These are phyloP conservation scores for Xerocomellus intermedius DNA, from an alignment of 768 basidiomycete genomes.

Conservation along the genomic window DNA sequence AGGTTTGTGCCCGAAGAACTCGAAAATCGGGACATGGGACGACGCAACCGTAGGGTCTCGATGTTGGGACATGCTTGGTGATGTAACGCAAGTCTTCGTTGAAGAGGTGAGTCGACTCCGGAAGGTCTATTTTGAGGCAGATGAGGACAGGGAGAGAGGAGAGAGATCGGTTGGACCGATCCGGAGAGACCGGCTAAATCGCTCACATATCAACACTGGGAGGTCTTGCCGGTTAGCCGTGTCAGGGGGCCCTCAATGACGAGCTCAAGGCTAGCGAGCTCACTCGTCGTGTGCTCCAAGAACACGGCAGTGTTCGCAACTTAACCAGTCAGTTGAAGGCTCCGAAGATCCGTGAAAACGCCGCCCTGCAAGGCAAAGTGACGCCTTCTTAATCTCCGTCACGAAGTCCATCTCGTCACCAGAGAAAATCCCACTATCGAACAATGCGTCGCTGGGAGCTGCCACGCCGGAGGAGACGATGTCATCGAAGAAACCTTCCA, in stretches of 20 bases:
- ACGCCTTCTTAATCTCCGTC: slow-evolving; percentile 70
- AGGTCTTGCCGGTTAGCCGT: too few relatives aligned
- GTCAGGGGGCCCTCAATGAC: slow-evolving; percentile 77
- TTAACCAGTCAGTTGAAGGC: slow-evolving; percentile 67
- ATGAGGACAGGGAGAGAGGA: slow-evolving; percentile 50
- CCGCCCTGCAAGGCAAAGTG: slow-evolving; percentile 54
- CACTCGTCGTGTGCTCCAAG: slow-evolving; percentile 63
- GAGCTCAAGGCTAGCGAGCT: slow-evolving; percentile 68
- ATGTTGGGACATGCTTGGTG: not conserved
- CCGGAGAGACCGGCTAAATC: too few relatives aligned
- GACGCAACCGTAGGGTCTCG: slow-evolving; percentile 49
- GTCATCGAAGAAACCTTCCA: too few relatives aligned
- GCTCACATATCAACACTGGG: too few relatives aligned
- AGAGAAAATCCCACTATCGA: too few relatives aligned
- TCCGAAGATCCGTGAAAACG: slow-evolving; percentile 55
- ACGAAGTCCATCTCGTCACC: too few relatives aligned
- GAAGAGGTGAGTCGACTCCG: slow-evolving; percentile 44
- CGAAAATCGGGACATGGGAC: slow-evolving; percentile 64
- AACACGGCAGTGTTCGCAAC: slow-evolving; percentile 62
- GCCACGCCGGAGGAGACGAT: too few relatives aligned
- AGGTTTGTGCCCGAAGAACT: slow-evolving; percentile 49
- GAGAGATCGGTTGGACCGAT: too few relatives aligned
- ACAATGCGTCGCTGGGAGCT: too few relatives aligned
- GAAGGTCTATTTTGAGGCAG: slow-evolving; percentile 75
- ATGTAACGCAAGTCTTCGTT: too few relatives aligned